Conservation (phyloP, 305 asterid species). For the Lippia alba region DNA sequence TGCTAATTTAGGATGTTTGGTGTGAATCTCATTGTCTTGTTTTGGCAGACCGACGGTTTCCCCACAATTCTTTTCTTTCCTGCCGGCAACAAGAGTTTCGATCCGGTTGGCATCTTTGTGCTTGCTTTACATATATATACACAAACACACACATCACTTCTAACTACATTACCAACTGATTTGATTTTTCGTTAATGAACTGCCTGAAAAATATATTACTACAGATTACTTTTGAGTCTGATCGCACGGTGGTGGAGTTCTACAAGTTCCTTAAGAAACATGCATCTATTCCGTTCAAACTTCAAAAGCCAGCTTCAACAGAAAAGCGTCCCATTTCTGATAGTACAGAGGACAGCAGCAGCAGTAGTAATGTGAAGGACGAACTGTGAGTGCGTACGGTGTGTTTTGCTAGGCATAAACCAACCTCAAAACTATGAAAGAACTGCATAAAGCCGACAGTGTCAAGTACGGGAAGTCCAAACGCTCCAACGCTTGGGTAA, state of each 20-base stretch:
- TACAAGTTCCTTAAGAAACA: conserved; percentile 94
- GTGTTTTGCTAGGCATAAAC: neutral
- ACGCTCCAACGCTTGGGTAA: conserved; percentile 10
- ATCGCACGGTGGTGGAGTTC: conserved; percentile 86
- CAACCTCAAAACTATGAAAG: neutral
- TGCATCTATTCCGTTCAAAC: conserved; percentile 90
- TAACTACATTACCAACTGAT: no score
- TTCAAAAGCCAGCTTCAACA: conserved; percentile 59
- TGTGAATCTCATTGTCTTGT: conserved; percentile 26
- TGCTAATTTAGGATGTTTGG: conserved; percentile 7
- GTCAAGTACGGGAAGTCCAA: neutral
- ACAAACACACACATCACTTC: no score
- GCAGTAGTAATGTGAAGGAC: conserved; percentile 58
- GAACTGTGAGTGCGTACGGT: conserved; percentile 52
- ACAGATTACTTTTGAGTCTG: conserved; percentile 79
- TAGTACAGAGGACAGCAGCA: conserved; percentile 39
- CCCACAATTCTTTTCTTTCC: conserved; percentile 97
- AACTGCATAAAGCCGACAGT: neutral
- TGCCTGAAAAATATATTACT: conserved; percentile 3
- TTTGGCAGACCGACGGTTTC: conserved; percentile 83
- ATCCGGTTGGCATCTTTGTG: conserved; percentile 67
- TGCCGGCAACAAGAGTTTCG: conserved; percentile 96
- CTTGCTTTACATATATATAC: neutral
- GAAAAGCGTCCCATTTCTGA: conserved; percentile 41
- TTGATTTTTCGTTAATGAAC: neutral